Conservation (phyloP, 352 stramenopile species). For the Phytophthora kernoviae region DNA sequence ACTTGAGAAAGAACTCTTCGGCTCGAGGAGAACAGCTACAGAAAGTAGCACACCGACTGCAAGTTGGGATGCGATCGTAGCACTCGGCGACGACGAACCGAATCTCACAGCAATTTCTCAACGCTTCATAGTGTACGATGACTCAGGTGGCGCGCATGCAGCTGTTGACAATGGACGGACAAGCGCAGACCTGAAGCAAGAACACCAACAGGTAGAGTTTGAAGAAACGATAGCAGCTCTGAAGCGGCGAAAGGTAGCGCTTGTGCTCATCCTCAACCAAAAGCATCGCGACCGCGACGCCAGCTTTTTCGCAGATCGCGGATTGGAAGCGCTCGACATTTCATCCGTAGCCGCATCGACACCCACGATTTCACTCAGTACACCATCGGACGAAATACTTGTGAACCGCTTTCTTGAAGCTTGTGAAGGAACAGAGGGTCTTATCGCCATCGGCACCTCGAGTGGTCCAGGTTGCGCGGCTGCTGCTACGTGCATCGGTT, state of each 20-base stretch:
- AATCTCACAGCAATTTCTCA: conserved; percentile 23
- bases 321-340: conserved; percentile 25
- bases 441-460: conserved; percentile 83
- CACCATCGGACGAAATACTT: conserved; percentile 57
- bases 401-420: conserved; percentile 85
- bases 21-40: not conserved
- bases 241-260: conserved; percentile 30
- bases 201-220: not conserved
- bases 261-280: conserved; percentile 22
- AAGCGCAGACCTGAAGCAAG: not conserved
- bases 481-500: conserved; percentile 95
- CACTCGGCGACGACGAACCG: conserved; percentile 8
- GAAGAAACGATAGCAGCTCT: conserved; percentile 18
- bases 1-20: conserved; percentile 23
- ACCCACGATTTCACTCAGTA: not conserved
- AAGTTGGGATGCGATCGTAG: conserved; percentile 12
- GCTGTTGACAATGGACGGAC: not conserved
- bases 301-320: conserved; percentile 11
- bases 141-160: not conserved
- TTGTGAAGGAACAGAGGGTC: conserved; percentile 77
- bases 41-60: not conserved
- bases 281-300: conserved; percentile 10
- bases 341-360: conserved; percentile 4
- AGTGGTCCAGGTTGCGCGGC: conserved; percentile 30
- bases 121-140: conserved; percentile 29